Evolutionary conservation across 495 filamentous ascomycete genomes (phyloP), one percentile per base, ranked within the genome.

Genomic region (Terfezia boudieri): DNA sequence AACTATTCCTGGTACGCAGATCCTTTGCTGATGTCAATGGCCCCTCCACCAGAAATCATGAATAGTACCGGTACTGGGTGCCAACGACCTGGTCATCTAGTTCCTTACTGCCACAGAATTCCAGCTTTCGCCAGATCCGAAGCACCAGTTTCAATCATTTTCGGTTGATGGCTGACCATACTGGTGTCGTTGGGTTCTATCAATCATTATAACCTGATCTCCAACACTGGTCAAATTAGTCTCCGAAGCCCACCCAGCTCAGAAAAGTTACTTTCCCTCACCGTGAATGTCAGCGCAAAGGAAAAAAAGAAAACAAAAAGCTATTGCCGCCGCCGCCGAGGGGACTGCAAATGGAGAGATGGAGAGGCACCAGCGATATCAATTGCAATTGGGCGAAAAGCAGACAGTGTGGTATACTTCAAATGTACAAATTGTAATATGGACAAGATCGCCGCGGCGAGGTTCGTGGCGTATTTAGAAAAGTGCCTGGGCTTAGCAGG

Each of bases 201-300:
- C 60, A n/a, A 67, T 73, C 51, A 73, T 56, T 57, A 67, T 36
- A 67, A 71, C 54, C 56, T 61, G n/a, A 56, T 73, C 17, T 60
- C 67, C 46, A 69, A 68, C 60, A 63, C 71, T 71, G 36, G 66
- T 70, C 59, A 67, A 69, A 56, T 60, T 68, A 37, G 64, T 69
- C 22, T 58, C 71, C 8, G 57, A 66, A 51, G 61, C 61, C 32
- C 71, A 74, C 59, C 71, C 20, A 0, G 70, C 63, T 59, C 67
- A 51, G 71, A 73, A 57, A 72, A 73, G 57, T 59, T 70, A 26
- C 61, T 72, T 8, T 65, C 64, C 43, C 62, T 57, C 4, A 53
- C 60, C 0, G 46, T 59, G 35, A 64, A 55, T n/a, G 56, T 54
- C 48, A 57, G 50, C 8, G 51, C n/a, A 12, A 56, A 53, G 16